phyloP scores from a whole-genome alignment of 768 basidiomycete species.

The Agrocybe pediades region DNA sequence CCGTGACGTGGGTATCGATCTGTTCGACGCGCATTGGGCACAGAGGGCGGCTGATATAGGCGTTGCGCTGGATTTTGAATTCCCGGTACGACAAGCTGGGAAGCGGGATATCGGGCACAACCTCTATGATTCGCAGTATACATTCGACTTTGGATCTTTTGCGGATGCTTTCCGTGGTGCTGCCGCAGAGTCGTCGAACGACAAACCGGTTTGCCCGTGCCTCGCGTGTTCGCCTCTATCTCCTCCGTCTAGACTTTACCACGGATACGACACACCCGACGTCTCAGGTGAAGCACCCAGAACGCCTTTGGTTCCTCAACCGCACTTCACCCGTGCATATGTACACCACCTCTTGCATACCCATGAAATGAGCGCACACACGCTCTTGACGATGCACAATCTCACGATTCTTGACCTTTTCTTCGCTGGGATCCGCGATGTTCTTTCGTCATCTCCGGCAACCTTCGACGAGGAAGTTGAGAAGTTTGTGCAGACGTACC shows the following conservation, averaged over 20 bases:
- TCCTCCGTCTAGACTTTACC: constrained; percentile 36
- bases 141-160: constrained; percentile 60
- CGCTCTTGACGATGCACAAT: constrained; percentile 77
- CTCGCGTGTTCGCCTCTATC: constrained; percentile 54
- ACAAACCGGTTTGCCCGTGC: constrained; percentile 45
- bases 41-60: constrained; percentile 68
- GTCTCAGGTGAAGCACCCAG: constrained; percentile 6
- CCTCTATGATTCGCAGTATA: constrained; percentile 60
- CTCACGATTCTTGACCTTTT: constrained; percentile 67
- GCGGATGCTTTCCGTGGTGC: constrained; percentile 39
- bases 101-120: constrained; percentile 67
- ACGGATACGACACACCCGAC: constrained; percentile 45
- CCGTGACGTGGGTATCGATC: constrained; percentile 64
- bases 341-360: constrained; percentile 84
- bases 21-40: constrained; percentile 78
- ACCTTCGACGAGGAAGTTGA: constrained; percentile 48
- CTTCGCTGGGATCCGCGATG: constrained; percentile 55
- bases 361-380: constrained; percentile 88
- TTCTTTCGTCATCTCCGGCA: constrained; percentile 20
- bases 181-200: background rate
- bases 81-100: constrained; percentile 45
- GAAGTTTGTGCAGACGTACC: constrained; percentile 53
- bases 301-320: constrained; percentile 18
- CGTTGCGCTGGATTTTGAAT: constrained; percentile 76
- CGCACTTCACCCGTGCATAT: constrained; percentile 59